phyloP scores from a whole-genome alignment of 2,329 filamentous ascomycete species.

The Aspergillus latus region DNA sequence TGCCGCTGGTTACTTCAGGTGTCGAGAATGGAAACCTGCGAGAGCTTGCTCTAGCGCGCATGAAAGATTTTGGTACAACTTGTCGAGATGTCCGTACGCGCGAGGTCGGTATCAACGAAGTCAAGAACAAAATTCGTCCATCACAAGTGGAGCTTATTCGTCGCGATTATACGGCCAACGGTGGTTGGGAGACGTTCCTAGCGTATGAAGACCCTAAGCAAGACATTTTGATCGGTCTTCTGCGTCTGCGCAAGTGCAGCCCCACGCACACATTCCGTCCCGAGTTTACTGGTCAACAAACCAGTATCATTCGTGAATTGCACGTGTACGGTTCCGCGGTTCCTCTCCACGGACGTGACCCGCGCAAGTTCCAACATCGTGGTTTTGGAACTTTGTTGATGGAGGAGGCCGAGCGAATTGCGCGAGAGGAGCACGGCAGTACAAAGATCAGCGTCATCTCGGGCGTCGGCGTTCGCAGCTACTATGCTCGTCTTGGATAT shows the following conservation, averaged over 20 bases:
- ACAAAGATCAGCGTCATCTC: slow-evolving; percentile 95
- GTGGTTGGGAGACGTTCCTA: slow-evolving; percentile 97
- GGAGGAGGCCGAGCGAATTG: slow-evolving; percentile 97
- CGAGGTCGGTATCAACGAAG: slow-evolving; percentile 97
- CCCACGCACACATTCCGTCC: slow-evolving; percentile 87
- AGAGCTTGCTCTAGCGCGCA: slow-evolving; percentile 88
- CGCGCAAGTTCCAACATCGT: slow-evolving; percentile 96
- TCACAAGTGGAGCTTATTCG: slow-evolving; percentile 95
- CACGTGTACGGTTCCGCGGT: slow-evolving; percentile 97
- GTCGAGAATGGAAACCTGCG: slow-evolving; percentile 97
- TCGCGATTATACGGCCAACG: slow-evolving; percentile 91
- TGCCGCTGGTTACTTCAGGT: slow-evolving; percentile 97
- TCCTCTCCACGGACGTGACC: slow-evolving; percentile 93
- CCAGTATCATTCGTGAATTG: slow-evolving; percentile 87
- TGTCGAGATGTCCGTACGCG: slow-evolving; percentile 95
- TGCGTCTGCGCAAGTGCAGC: slow-evolving; percentile 87
- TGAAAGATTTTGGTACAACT: slow-evolving; percentile 98
- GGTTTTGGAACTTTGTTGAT: slow-evolving; percentile 94
- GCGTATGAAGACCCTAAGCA: slow-evolving; percentile 98
- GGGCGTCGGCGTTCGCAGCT: slow-evolving; percentile 93
- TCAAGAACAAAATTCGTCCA: slow-evolving; percentile 96
- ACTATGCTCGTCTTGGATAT: slow-evolving; percentile 92
- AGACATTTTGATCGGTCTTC: slow-evolving; percentile 89
- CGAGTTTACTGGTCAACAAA: slow-evolving; percentile 81
- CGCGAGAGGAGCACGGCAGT: slow-evolving; percentile 89